Base-by-base conservation (phyloP, 768 basidiomycete species). In the Coprinellus aureogranulatus region DNA sequence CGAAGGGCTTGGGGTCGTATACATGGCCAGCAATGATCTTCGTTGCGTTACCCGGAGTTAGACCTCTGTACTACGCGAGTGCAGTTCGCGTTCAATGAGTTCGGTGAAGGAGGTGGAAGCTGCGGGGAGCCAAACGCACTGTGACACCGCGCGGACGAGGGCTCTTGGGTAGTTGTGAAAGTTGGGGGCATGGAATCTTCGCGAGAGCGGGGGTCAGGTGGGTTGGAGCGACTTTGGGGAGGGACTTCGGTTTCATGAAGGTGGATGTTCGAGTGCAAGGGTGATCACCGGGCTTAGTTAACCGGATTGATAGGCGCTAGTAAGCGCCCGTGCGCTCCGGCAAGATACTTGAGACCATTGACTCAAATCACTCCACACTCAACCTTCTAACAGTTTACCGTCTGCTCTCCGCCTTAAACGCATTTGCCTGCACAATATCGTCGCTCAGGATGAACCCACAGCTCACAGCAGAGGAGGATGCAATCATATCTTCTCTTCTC, bases 131-230 rank as follows among this genome's bases (percentile, higher is more conserved):
- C 14, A 2, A 30, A 48, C 57, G 44, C 34, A 58, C 57, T 11
- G 44, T 58, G 11, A 58, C 40, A 18, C 57, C 57, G 12, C 34
- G 57, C 20, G 27, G 50, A 39, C 52, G 57, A n/a, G 57, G 57
- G 10, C 51, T 52, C 23, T 58, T 58, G 6, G 57, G 57, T 1
- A 58, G 57, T 20, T 49, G 40, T 18, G 34, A n/a, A 2, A 58
- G 39, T 5, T 20, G 40, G 11, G 57, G 57, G 27, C 52, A 53
- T n/a, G 39, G 41, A 18, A 45, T 39, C 37, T 40, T 57, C 16
- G 47, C 23, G 3, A 39, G 47, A 14, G 45, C 42, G 3, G 47
- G 55, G 1, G 22, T 26, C 9, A 26, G 23, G 18, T 10, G 5
- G 42, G 5, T 44, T 18, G 6, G 42, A 8, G 23, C 8, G 16